Percentiles rank a stretch among this genome's conserved stretches.
phyloP scores from a whole-genome alignment of 495 filamentous ascomycete species.

The Penicillium flavigenum region DNA sequence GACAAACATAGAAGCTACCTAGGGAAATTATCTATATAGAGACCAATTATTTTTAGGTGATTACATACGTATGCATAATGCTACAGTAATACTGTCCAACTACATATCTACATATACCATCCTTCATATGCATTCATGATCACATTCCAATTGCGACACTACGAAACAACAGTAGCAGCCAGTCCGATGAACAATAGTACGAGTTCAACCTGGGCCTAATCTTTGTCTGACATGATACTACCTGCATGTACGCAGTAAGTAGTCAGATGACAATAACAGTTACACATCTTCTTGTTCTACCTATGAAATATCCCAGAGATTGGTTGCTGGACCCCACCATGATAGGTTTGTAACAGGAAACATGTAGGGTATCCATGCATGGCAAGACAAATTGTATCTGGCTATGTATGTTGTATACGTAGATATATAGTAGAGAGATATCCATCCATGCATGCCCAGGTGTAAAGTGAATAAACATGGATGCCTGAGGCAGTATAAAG shows the following conservation, averaged over 20 bases:
- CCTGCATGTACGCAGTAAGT: background rate
- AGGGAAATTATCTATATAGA: background rate
- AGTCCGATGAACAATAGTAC: background rate
- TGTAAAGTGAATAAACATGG: background rate
- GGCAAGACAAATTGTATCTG: too few species aligned
- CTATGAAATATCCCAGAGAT: background rate
- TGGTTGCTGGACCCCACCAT: background rate
- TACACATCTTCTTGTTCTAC: background rate
- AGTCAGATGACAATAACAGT: background rate
- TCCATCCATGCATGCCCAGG: too few species aligned
- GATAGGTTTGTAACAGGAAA: background rate
- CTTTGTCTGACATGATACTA: background rate
- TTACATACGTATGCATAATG: background rate
- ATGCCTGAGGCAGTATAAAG: background rate
- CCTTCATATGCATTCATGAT: background rate
- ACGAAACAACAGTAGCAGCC: background rate
- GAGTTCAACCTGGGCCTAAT: background rate
- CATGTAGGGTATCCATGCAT: background rate
- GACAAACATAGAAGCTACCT: background rate
- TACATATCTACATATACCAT: background rate
- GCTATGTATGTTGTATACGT: too few species aligned
- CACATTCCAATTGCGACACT: background rate
- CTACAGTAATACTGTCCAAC: background rate
- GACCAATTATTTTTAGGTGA: background rate
- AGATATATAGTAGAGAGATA: too few species aligned